phyloP scores from a whole-genome alignment of 78 protist genomes.

The Emiliania huxleyi region DNA sequence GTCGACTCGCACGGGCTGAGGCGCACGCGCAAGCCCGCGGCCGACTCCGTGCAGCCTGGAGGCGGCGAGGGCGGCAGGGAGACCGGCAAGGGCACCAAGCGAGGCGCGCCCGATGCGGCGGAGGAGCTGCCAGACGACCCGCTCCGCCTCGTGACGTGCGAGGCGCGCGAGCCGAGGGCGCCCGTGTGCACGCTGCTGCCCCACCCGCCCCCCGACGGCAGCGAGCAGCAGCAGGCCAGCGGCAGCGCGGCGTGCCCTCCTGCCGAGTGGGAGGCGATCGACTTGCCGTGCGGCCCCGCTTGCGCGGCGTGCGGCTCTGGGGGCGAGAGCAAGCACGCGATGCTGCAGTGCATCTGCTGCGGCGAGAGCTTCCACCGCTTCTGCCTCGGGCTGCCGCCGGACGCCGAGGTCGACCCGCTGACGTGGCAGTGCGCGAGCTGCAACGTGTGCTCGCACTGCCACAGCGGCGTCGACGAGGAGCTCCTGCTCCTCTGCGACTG shows the following conservation, averaged over 20 bases:
- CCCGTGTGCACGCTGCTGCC: background rate
- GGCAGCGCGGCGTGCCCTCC: background rate
- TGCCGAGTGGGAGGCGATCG: background rate
- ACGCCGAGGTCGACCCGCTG: too few relatives aligned
- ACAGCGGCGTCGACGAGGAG: background rate
- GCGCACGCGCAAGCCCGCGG: background rate
- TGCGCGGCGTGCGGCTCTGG: slow-evolving; percentile 4
- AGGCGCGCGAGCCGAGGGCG: background rate
- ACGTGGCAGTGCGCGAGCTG: background rate
- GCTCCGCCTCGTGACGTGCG: background rate
- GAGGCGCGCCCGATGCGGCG: background rate
- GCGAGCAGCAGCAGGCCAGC: background rate
- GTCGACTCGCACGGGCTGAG: background rate
- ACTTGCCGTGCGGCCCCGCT: background rate
- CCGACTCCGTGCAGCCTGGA: too few relatives aligned
- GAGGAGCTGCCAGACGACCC: background rate
- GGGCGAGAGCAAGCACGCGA: background rate
- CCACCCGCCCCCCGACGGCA: background rate
- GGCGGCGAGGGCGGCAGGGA: too few relatives aligned
- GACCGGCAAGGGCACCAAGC: background rate
- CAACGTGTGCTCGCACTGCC: background rate
- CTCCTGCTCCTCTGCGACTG: background rate
- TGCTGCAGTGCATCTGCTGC: background rate
- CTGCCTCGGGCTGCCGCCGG: background rate
- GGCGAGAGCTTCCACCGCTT: background rate